Conservation (phyloP, 192 early-diverging fungal genomes). For the Entrophospora sp. region DNA sequence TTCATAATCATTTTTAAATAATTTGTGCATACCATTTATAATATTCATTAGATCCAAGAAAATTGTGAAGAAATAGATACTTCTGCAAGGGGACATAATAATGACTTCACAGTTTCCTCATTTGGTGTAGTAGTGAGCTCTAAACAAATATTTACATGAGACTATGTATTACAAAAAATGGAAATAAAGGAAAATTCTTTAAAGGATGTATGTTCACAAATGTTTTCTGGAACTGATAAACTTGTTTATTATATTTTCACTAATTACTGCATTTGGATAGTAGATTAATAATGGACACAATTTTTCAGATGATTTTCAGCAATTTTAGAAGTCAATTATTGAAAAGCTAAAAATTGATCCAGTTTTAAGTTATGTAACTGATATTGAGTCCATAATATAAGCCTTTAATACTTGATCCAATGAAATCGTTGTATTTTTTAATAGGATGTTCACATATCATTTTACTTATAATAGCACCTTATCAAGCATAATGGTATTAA, state of each 20-base stretch:
- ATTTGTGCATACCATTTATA: no score
- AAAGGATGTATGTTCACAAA: conserved; percentile 16
- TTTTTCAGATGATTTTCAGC: conserved; percentile 10
- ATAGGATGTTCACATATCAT: no score
- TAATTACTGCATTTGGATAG: conserved; percentile 14
- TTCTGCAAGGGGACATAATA: background rate
- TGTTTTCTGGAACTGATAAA: conserved; percentile 10
- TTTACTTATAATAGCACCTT: no score
- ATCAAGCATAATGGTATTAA: no score
- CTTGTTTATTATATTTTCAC: conserved; percentile 5
- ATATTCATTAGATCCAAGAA: no score
- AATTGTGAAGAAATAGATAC: background rate
- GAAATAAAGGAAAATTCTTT: no score
- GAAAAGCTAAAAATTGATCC: conserved; percentile 16
- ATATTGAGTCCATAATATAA: conserved; percentile 18
- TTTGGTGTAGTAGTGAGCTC: background rate
- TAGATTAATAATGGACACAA: conserved; percentile 14
- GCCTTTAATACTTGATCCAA: background rate
- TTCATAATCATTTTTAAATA: no score
- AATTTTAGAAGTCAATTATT: conserved; percentile 19
- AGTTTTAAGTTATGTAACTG: conserved; percentile 9
- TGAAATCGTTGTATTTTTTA: background rate
- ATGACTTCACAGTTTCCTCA: no score
- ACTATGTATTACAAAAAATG: no score
- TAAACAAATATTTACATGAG: background rate